Percentiles rank a stretch among this genome's conserved stretches.
Evolutionary conservation across 441 rosid species (phyloP).

Genomic region (Geranium incanum): DNA sequence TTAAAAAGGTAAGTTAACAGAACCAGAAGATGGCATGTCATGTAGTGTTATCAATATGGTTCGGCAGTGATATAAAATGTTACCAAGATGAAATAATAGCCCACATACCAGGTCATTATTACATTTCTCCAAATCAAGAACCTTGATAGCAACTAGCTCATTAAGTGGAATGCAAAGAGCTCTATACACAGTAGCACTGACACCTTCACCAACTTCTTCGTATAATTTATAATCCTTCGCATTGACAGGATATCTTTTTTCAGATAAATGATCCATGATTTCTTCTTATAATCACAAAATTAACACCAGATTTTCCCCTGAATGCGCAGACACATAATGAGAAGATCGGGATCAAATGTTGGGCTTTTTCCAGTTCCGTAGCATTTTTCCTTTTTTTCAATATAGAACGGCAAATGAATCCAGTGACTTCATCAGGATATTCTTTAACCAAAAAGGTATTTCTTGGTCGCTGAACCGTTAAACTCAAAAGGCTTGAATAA

Average conservation of each 20-base stretch:
- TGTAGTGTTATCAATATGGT: background rate
- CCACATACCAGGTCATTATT: slow-evolving; percentile 77
- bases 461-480: slow-evolving; percentile 26
- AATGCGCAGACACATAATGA: slow-evolving; percentile 29
- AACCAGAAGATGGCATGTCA: background rate
- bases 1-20: background rate
- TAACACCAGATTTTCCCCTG: slow-evolving; percentile 34
- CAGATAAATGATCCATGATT: slow-evolving; percentile 50
- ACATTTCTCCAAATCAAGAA: slow-evolving; percentile 93
- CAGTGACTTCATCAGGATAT: slow-evolving; percentile 29
- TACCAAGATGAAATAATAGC: slow-evolving; percentile 18
- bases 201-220: slow-evolving; percentile 99
- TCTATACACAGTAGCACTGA: slow-evolving; percentile 83
- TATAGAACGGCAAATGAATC: slow-evolving; percentile 24
- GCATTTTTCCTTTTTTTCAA: slow-evolving; percentile 49
- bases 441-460: slow-evolving; percentile 20
- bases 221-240: slow-evolving; percentile 72
- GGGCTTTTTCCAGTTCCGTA: slow-evolving; percentile 68
- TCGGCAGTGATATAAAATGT: background rate
- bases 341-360: slow-evolving; percentile 29
- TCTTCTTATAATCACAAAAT: slow-evolving; percentile 36
- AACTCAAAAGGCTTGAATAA: slow-evolving; percentile 18
- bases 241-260: slow-evolving; percentile 64
- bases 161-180: slow-evolving; percentile 90
- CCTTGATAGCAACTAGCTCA: slow-evolving; percentile 86